Base-by-base conservation (phyloP, 1,284 basidiomycete genomes). In the Fomitopsis betulina region DNA sequence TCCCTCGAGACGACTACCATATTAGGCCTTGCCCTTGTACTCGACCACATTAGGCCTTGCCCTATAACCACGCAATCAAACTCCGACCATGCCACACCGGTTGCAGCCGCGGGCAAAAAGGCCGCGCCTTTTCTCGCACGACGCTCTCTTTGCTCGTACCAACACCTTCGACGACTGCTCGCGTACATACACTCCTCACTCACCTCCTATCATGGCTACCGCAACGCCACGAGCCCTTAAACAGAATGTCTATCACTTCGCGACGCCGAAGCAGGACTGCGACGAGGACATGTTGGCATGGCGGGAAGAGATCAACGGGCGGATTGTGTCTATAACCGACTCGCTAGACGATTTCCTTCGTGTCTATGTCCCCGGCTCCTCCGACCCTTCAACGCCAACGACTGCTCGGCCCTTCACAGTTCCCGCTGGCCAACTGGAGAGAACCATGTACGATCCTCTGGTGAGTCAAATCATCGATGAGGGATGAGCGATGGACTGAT, bases 21-120 rank as follows among this genome's bases (percentile, higher is more conserved):
- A 12, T 15, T 35, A 15, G 35, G 35, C 8, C 4, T 35, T 35
- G 8, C 35, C 13, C 12, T 35, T 30, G 4, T 30, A 3, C 27
- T 3, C 27, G 27, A 30, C 7, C n/a, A n/a, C 32, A 33, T 33
- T 12, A 12, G 32, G 32, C 5, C 5, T 33, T 33, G 32, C 5
- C 6, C 5, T 6, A 5, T 33, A 5, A 33, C 6, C 5, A 33
- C 32, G 5, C 32, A 33, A n/a, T 50, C 21, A 15, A 51, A 19
- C 49, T 51, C 49, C 49, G 49, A 51, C n/a, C 49, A 51, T 51
- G 49, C 49, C 49, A n/a, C 49, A 51, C 21, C 49, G 32, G n/a
- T 51, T 51, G 3, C 35, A 51, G 19, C 5, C 49, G 49, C 30
- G 32, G 49, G 21, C 33, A 8, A 37, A 32, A 9, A 13, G 32